Base-by-base conservation (phyloP, 495 filamentous ascomycete species). In the Hypoxylon subgilvum region DNA sequence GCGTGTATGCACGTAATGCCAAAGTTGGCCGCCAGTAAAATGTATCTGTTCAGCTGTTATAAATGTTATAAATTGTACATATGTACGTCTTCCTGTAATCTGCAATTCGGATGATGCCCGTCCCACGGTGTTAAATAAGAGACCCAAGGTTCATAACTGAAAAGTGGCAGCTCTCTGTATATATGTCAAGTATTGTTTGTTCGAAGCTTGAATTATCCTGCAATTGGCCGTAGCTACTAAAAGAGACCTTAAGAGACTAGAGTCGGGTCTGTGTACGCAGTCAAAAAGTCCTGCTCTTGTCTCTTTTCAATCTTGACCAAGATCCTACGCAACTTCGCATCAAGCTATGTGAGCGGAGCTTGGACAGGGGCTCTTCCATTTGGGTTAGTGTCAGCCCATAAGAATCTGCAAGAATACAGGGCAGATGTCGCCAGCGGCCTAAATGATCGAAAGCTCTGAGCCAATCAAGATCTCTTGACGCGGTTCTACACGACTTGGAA, bases 391-490 rank as follows among this genome's bases (percentile, higher is more conserved):
- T 60, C 66, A 66, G 66, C 62, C 66, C 62, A 56, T 52, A 56
- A 44, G 55, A 53, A 46, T 58, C 52, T 66, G 58, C 58, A 63
- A 52, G 52, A 69, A 59, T 63, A 53, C 62, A 69, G 34, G 63
- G 57, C 63, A 69, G 44, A 62, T 62, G 57, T 67, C 64, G 64
- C 64, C 60, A 49, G 54, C 49, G 31, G 56, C 45, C 41, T 43
- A 57, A 60, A 57, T 60, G 42, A 45, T 55, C 65, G 66, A 56
- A 34, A 30, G 39, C 27, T 17, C 31, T 17, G 30, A 36, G 41
- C 69, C 69, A 71, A 71, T 71, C 69, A 69, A 50, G n/a, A 44
- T 40, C 51, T 65, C 28, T 50, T 57, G 52, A 71, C 69, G 67
- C 69, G 69, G 56, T 69, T 40, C 61, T 66, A 61, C 69, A 71